Conservation (phyloP, 495 filamentous ascomycete species). For the Xylaria flabelliformis region DNA sequence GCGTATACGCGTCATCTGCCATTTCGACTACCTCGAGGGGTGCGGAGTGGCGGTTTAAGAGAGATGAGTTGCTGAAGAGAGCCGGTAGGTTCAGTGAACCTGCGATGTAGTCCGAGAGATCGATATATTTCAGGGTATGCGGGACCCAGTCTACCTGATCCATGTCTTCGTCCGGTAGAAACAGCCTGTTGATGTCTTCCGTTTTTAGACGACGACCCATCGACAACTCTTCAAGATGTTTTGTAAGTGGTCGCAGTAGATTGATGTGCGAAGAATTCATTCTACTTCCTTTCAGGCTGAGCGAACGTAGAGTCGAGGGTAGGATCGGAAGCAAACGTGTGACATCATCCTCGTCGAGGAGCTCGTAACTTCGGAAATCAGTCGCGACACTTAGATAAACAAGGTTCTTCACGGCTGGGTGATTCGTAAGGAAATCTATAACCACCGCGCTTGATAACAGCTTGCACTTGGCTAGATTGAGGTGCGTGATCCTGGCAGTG, state of each 20-base stretch:
- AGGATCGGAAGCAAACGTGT: slow-evolving; percentile 70
- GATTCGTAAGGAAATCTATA: slow-evolving; percentile 74
- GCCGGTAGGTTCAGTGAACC: slow-evolving; percentile 64
- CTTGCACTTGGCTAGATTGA: slow-evolving; percentile 80
- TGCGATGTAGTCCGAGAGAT: slow-evolving; percentile 67
- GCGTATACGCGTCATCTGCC: slow-evolving; percentile 70
- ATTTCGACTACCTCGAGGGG: slow-evolving; percentile 85
- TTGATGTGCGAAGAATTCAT: slow-evolving; percentile 70
- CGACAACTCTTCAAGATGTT: slow-evolving; percentile 81
- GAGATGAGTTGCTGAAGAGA: slow-evolving; percentile 65
- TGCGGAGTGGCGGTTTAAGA: slow-evolving; percentile 66
- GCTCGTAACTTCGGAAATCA: slow-evolving; percentile 75
- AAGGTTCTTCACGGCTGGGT: slow-evolving; percentile 72
- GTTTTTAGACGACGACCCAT: slow-evolving; percentile 72
- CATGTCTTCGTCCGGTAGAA: slow-evolving; percentile 53
- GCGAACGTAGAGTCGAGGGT: slow-evolving; percentile 70
- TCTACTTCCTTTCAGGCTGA: slow-evolving; percentile 79
- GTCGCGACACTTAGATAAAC: slow-evolving; percentile 78
- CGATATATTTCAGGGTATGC: slow-evolving; percentile 76
- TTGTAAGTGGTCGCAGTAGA: slow-evolving; percentile 72
- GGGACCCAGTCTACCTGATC: slow-evolving; percentile 59
- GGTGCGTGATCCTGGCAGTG: slow-evolving; percentile 76
- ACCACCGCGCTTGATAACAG: slow-evolving; percentile 69
- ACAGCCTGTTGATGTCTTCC: slow-evolving; percentile 66
- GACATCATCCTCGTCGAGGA: slow-evolving; percentile 71